Evolutionary conservation across 2,329 filamentous ascomycete species (phyloP).

Genomic region (Arthrocladium fulminans): DNA sequence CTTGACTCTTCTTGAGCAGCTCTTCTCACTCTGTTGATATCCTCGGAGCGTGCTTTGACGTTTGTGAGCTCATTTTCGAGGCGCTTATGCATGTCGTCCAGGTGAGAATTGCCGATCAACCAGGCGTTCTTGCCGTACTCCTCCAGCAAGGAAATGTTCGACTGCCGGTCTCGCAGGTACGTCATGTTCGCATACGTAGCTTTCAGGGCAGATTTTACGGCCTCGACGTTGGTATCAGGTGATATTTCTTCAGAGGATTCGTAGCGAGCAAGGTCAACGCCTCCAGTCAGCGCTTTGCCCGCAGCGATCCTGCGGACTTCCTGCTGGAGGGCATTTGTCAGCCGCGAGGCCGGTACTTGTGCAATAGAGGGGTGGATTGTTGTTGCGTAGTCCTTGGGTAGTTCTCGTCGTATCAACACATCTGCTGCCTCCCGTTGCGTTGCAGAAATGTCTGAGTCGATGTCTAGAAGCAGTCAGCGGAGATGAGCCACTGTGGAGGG

Average conservation of each 20-base stretch:
- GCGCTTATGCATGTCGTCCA: conserved; percentile 61
- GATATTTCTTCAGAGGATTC: conserved; percentile 59
- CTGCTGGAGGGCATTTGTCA: conserved; percentile 56
- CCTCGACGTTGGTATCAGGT: conserved; percentile 25
- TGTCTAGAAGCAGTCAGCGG: conserved; percentile 48
- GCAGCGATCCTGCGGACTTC: conserved; percentile 61
- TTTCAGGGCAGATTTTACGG: conserved; percentile 45
- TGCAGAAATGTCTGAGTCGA: conserved; percentile 62
- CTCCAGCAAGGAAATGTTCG: conserved; percentile 66
- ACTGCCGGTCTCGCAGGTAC: conserved; percentile 48
- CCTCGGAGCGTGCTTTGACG: conserved; percentile 60
- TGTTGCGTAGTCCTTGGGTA: conserved; percentile 40
- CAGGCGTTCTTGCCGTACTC: conserved; percentile 81
- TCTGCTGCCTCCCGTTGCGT: conserved; percentile 56
- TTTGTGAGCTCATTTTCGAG: conserved; percentile 68
- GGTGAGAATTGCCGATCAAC: conserved; percentile 72
- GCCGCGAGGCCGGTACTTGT: conserved; percentile 42
- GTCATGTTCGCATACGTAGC: conserved; percentile 50
- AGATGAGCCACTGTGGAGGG: conserved; percentile 14
- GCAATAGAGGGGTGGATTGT: conserved; percentile 53
- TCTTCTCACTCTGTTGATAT: conserved; percentile 61
- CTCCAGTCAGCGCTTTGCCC: conserved; percentile 49
- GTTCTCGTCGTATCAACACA: conserved; percentile 60
- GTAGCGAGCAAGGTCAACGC: conserved; percentile 73
- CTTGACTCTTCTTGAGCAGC: conserved; percentile 60